These are phyloP conservation scores for Sclerotinia subarctica DNA, from an alignment of 2,329 filamentous ascomycete genomes.

Conservation along the genomic window DNA sequence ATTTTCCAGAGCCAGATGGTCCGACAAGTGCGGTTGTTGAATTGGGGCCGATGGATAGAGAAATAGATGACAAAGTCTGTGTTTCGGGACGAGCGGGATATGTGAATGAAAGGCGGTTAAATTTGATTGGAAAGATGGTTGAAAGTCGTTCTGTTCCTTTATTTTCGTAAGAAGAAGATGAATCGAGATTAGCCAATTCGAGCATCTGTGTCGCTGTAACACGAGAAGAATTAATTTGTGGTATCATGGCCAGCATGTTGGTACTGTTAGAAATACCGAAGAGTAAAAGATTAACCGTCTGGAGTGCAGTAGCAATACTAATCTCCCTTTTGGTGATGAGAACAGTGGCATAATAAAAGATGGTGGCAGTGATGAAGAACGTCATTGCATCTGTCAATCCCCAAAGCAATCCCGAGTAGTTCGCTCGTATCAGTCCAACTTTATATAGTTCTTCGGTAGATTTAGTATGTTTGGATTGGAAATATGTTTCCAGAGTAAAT, in stretches of 20 bases:
- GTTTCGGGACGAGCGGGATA: constrained; percentile 60
- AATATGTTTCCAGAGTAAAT: constrained; percentile 70
- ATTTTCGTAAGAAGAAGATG: constrained; percentile 29
- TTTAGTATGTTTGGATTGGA: constrained; percentile 58
- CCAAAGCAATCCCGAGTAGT: constrained; percentile 67
- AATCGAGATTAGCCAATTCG: constrained; percentile 60
- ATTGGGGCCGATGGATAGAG: constrained; percentile 59
- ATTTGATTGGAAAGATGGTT: constrained; percentile 46
- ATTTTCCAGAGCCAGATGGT: constrained; percentile 85
- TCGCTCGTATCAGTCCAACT: constrained; percentile 63
- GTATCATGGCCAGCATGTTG: constrained; percentile 68
- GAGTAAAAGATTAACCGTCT: constrained; percentile 79
- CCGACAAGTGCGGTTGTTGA: constrained; percentile 78
- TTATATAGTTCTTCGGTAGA: constrained; percentile 52
- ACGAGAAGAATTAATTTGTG: constrained; percentile 73
- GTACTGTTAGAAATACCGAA: constrained; percentile 75
- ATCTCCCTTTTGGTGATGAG: constrained; percentile 53
- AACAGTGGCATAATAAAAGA: constrained; percentile 78
- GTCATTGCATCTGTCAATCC: constrained; percentile 73
- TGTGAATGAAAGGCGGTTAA: constrained; percentile 64
- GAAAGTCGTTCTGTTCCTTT: constrained; percentile 49
- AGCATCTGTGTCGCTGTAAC: constrained; percentile 72
- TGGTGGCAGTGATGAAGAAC: constrained; percentile 69
- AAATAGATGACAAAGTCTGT: constrained; percentile 60
- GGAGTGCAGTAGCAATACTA: constrained; percentile 59